Conservation (phyloP, 208 protist genomes). For the Wallacemonas sp. region DNA sequence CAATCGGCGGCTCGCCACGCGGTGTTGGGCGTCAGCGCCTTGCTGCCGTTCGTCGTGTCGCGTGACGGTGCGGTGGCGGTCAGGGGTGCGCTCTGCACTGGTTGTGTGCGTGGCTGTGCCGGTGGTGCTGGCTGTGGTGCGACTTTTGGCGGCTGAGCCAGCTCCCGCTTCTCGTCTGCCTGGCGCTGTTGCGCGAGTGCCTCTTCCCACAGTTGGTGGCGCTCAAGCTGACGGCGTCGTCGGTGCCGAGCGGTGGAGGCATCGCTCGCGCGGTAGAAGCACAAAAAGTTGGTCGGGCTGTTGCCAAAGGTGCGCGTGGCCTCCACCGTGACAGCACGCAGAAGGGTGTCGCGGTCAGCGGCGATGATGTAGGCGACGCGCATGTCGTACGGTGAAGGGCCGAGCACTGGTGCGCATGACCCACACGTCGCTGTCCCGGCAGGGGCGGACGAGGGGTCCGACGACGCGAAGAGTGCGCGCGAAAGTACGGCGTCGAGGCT, state of each 20-base stretch:
- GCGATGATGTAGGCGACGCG: conserved; percentile 58
- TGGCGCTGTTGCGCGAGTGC: too few species aligned
- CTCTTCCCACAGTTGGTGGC: conserved; percentile 26
- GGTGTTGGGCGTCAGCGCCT: too few species aligned
- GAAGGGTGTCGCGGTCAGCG: conserved; percentile 49
- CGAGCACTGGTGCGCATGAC: not conserved
- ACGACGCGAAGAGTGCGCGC: not conserved
- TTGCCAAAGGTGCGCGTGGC: conserved; percentile 50
- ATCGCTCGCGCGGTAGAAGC: conserved; percentile 52
- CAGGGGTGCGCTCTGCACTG: too few species aligned
- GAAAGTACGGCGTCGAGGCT: not conserved
- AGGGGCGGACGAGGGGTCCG: too few species aligned
- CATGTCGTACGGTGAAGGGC: conserved; percentile 18
- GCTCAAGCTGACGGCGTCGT: conserved; percentile 31
- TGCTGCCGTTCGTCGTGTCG: too few species aligned
- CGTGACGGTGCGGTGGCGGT: too few species aligned
- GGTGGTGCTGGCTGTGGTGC: too few species aligned
- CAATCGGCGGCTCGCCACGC: too few species aligned
- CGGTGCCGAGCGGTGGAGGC: conserved; percentile 33
- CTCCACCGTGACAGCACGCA: conserved; percentile 49
- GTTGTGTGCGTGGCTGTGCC: too few species aligned
- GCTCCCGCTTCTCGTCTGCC: too few species aligned
- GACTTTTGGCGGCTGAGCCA: too few species aligned
- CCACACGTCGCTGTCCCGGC: too few species aligned
- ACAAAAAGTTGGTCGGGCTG: conserved; percentile 40